A percentile compares a stretch with the other conserved stretches of the same genome.
Evolutionary conservation across 23 red algal species (phyloP).

Genomic region (Agarophyton chilense): DNA sequence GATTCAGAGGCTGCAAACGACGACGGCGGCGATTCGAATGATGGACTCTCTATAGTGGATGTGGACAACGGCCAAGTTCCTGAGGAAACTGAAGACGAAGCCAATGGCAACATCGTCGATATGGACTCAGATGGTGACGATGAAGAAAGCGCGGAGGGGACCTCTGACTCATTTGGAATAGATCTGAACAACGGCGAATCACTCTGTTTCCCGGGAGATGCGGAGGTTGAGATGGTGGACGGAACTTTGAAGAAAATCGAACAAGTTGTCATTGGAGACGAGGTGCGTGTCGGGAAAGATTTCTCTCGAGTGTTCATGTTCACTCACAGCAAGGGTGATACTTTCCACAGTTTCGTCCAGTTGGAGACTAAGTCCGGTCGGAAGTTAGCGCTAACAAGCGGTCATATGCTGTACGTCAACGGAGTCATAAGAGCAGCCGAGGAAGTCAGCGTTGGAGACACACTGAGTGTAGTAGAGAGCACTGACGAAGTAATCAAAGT

Average conservation of each 20-base stretch:
- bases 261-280: constrained; percentile 50
- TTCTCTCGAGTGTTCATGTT: constrained; percentile 74
- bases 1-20: not conserved
- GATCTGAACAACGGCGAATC: constrained; percentile 50
- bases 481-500: constrained; percentile 20
- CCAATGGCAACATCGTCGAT: not conserved
- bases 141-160: constrained; percentile 17
- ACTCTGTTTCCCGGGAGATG: constrained; percentile 60
- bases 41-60: not conserved
- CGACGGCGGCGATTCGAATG: not conserved
- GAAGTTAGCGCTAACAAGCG: constrained; percentile 30
- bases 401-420: constrained; percentile 57
- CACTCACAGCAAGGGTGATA: constrained; percentile 37
- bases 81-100: constrained; percentile 11
- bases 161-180: not conserved
- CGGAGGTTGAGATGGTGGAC: constrained; percentile 41
- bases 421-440: constrained; percentile 15
- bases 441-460: constrained; percentile 16
- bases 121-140: not conserved
- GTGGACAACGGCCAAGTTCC: constrained; percentile 13
- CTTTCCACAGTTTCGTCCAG: constrained; percentile 16
- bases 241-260: constrained; percentile 52
- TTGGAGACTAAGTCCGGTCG: constrained; percentile 29
- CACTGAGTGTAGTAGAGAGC: not conserved
- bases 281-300: constrained; percentile 50